phyloP scores from a whole-genome alignment of 2,329 filamentous ascomycete species.

The Nothopassalora personata region DNA sequence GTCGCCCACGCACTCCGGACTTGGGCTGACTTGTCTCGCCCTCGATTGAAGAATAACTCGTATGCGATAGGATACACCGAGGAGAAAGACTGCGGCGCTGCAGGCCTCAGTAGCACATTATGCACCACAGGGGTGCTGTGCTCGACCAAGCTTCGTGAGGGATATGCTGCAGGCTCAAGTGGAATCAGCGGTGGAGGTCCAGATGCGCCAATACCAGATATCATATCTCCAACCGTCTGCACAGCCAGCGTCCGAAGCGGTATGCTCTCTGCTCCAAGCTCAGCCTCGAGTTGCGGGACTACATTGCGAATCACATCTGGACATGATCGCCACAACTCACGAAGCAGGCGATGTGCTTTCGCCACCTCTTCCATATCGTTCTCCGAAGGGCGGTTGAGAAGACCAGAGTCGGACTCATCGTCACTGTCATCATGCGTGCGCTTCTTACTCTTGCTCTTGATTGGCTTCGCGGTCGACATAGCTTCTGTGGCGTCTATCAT shows the following conservation, averaged over 20 bases:
- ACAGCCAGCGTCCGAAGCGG: conserved; percentile 82
- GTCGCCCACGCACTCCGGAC: conserved; percentile 85
- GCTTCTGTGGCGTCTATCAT: conserved; percentile 71
- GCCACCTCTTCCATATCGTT: conserved; percentile 80
- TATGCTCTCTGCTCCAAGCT: conserved; percentile 83
- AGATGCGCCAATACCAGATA: conserved; percentile 85
- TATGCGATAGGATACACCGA: conserved; percentile 75
- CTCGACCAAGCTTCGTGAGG: conserved; percentile 55
- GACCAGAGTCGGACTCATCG: conserved; percentile 37
- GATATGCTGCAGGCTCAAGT: conserved; percentile 79
- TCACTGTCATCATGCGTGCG: conserved; percentile 37
- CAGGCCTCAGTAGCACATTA: conserved; percentile 70
- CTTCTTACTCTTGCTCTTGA: conserved; percentile 48
- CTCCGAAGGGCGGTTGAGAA: conserved; percentile 56
- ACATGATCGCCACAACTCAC: conserved; percentile 89
- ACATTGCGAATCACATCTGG: conserved; percentile 87
- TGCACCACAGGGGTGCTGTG: conserved; percentile 38
- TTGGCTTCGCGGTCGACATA: conserved; percentile 20
- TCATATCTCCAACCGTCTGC: conserved; percentile 91
- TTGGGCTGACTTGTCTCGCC: conserved; percentile 75
- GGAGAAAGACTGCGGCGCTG: conserved; percentile 83
- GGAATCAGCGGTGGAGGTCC: conserved; percentile 68
- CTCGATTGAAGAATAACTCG: conserved; percentile 75
- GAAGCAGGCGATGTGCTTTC: conserved; percentile 82
- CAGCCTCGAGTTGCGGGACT: conserved; percentile 86